Evolutionary conservation across 164 flowering plant genomes (phyloP).

Genomic region (Umbilicus rupestris): DNA sequence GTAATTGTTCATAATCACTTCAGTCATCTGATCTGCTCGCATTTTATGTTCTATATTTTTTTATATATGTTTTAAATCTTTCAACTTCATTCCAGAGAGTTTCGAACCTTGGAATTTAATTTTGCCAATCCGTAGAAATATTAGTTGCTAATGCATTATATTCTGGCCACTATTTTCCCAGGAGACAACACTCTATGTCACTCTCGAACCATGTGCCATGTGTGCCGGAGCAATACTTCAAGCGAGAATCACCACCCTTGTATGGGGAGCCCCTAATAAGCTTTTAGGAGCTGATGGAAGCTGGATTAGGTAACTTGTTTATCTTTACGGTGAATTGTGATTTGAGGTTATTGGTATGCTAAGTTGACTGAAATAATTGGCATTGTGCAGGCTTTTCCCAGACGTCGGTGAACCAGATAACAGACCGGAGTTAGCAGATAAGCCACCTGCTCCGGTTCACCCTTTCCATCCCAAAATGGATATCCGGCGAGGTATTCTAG

Average conservation of each 20-base stretch:
- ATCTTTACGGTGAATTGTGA: background rate
- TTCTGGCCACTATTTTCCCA: slow-evolving; percentile 15
- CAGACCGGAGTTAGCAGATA: slow-evolving; percentile 32
- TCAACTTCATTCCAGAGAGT: background rate
- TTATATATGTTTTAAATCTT: background rate
- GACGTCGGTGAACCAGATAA: slow-evolving; percentile 34
- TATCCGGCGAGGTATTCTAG: slow-evolving; percentile 58
- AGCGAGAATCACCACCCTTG: slow-evolving; percentile 73
- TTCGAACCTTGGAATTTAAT: no score
- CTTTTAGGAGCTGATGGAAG: slow-evolving; percentile 99
- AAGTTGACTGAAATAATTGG: background rate
- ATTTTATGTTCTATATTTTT: background rate
- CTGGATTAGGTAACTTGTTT: slow-evolving; percentile 69
- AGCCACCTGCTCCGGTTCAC: slow-evolving; percentile 65
- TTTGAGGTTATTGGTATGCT: background rate
- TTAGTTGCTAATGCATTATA: background rate
- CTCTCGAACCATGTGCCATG: slow-evolving; percentile 97
- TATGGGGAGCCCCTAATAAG: slow-evolving; percentile 98
- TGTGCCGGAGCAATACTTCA: slow-evolving; percentile 98
- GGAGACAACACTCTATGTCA: slow-evolving; percentile 89
- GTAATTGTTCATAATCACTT: background rate
- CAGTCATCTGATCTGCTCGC: background rate
- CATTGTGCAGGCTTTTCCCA: slow-evolving; percentile 64
- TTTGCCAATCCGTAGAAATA: background rate
- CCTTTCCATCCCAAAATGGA: slow-evolving; percentile 91